phyloP scores from a whole-genome alignment of 257 asterid species.

The Verbena officinalis region DNA sequence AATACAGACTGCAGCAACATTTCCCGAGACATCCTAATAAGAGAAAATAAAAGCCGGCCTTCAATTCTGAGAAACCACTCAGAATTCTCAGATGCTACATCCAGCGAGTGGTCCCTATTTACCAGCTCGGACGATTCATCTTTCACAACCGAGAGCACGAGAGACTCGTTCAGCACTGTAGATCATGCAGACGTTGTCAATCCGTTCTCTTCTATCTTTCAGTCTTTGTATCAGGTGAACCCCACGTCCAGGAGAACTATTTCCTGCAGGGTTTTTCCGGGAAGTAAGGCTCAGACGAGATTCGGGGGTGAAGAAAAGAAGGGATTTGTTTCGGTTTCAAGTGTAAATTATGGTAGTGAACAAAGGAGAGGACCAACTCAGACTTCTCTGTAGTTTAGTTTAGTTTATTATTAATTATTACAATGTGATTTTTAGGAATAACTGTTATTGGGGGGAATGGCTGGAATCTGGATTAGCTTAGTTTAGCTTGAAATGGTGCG shows the following conservation, averaged over 20 bases:
- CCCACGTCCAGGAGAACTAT: slow-evolving; percentile 42
- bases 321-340: slow-evolving; percentile 41
- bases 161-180: slow-evolving; percentile 77
- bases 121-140: slow-evolving; percentile 88
- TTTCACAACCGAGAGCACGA: slow-evolving; percentile 81
- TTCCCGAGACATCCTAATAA: slow-evolving; percentile 36
- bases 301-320: slow-evolving; percentile 49
- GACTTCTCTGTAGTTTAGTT: slow-evolving; percentile 24
- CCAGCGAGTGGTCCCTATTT: slow-evolving; percentile 72
- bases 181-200: slow-evolving; percentile 56
- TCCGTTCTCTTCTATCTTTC: slow-evolving; percentile 58
- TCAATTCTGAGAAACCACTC: slow-evolving; percentile 34
- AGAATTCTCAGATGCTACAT: slow-evolving; percentile 58
- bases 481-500: slow-evolving; percentile 8
- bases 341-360: slow-evolving; percentile 42
- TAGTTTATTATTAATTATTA: no score
- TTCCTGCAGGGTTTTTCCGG: slow-evolving; percentile 51
- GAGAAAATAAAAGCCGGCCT: slow-evolving; percentile 39
- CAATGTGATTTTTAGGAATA: slow-evolving; percentile 25
- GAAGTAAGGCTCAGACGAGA: slow-evolving; percentile 47
- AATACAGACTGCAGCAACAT: slow-evolving; percentile 17
- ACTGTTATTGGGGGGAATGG: slow-evolving; percentile 16
- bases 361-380: slow-evolving; percentile 26
- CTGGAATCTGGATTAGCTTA: slow-evolving; percentile 29
- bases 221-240: slow-evolving; percentile 44